A percentile compares a stretch with the other conserved stretches of the same genome.
Evolutionary conservation across 2,329 filamentous ascomycete species (phyloP).

Genomic region (Pseudogymnoascus sp.): DNA sequence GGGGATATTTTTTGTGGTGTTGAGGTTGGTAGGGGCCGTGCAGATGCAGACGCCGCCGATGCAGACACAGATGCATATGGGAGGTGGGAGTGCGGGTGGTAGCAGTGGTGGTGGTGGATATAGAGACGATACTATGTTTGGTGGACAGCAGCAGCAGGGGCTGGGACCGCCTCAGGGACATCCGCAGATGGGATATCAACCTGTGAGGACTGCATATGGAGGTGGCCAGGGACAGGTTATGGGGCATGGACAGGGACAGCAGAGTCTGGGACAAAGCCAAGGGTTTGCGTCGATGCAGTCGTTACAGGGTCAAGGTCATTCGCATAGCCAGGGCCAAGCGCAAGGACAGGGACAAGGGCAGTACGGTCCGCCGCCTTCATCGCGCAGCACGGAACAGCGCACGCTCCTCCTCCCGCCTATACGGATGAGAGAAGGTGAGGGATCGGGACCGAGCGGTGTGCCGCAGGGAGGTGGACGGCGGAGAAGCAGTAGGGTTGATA

Average conservation of each 20-base stretch:
- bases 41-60: neutral
- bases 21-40: conserved; percentile 22
- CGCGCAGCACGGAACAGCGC: neutral
- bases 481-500: conserved; percentile 4
- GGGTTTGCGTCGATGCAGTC: neutral
- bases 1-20: conserved; percentile 53
- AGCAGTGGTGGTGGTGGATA: neutral
- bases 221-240: neutral
- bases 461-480: neutral
- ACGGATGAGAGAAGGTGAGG: neutral
- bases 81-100: neutral
- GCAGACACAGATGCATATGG: neutral
- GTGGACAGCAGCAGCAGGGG: neutral
- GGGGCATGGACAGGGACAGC: neutral
- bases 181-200: neutral
- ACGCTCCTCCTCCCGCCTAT: neutral
- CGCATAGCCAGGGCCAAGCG: neutral
- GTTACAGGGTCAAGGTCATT: neutral
- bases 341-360: neutral
- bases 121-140: neutral
- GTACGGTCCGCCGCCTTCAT: neutral
- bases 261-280: neutral
- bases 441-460: neutral
- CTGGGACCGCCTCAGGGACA: neutral
- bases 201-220: neutral